phyloP scores from a whole-genome alignment of 148 eudicot genomes.

The Polygonum aviculare region DNA sequence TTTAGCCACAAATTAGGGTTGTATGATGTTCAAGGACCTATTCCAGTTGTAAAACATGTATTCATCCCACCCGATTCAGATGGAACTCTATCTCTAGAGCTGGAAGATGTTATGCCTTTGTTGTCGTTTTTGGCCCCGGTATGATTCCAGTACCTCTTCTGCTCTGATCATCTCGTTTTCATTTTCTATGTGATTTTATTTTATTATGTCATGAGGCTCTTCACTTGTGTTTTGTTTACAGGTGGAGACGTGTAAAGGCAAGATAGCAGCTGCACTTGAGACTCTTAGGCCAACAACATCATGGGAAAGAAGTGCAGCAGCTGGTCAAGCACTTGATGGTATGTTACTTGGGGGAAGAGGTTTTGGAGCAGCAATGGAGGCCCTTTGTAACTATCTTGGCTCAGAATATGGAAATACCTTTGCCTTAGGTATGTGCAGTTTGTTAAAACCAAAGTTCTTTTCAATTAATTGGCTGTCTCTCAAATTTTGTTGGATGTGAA shows the following conservation, averaged over 20 bases:
- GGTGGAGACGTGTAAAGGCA: slow-evolving; percentile 98
- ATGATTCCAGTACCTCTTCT: slow-evolving; percentile 19
- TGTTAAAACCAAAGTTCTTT: not conserved
- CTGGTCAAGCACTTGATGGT: slow-evolving; percentile 83
- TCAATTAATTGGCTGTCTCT: not conserved
- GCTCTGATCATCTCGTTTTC: not conserved
- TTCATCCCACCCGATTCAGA: slow-evolving; percentile 67
- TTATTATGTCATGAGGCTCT: not conserved
- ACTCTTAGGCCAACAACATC: slow-evolving; percentile 86
- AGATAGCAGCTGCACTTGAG: slow-evolving; percentile 90
- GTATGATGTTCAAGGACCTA: slow-evolving; percentile 96
- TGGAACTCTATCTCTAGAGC: slow-evolving; percentile 56
- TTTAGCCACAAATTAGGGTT: slow-evolving; percentile 90
- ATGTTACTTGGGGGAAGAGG: slow-evolving; percentile 93
- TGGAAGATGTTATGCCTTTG: slow-evolving; percentile 92
- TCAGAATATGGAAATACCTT: slow-evolving; percentile 93
- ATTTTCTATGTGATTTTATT: not conserved
- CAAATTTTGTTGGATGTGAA: not conserved
- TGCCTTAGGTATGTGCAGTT: slow-evolving; percentile 57
- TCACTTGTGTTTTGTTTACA: slow-evolving; percentile 15
- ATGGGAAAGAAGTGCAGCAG: slow-evolving; percentile 83
- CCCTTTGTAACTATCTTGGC: slow-evolving; percentile 76
- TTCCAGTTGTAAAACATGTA: slow-evolving; percentile 86
- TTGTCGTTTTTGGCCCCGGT: slow-evolving; percentile 93
- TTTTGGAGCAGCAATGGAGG: slow-evolving; percentile 94